phyloP scores from a whole-genome alignment of 352 stramenopile genomes.

The Globisporangium apiculatum region DNA sequence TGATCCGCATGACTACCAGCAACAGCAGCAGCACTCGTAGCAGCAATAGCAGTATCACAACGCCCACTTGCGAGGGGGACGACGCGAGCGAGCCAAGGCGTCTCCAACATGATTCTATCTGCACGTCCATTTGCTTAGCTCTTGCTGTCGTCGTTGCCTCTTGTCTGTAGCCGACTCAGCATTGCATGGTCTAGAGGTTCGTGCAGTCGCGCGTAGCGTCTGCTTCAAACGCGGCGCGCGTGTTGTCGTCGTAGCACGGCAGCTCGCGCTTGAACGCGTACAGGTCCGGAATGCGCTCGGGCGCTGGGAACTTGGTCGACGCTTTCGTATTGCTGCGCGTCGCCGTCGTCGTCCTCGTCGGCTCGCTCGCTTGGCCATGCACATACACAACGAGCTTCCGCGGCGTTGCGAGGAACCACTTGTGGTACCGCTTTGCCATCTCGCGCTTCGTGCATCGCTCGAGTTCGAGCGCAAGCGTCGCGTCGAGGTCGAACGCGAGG shows the following conservation, averaged over 20 bases:
- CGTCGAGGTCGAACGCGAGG: conserved; percentile 69
- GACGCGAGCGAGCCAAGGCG: background rate
- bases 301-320: conserved; percentile 7
- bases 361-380: conserved; percentile 37
- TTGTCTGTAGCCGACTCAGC: no score
- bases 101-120: background rate
- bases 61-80: background rate
- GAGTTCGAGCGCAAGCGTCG: conserved; percentile 60
- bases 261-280: conserved; percentile 61
- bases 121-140: background rate
- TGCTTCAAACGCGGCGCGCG: conserved; percentile 14
- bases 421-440: conserved; percentile 47
- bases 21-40: background rate
- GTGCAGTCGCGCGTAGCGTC: conserved; percentile 4
- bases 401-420: conserved; percentile 54
- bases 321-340: conserved; percentile 27
- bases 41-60: background rate
- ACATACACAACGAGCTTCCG: conserved; percentile 69
- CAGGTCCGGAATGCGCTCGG: conserved; percentile 42
- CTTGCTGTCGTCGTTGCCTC: background rate
- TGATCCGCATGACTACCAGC: no score
- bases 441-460: conserved; percentile 62
- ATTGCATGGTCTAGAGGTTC: conserved; percentile 7
- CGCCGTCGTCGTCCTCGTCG: conserved; percentile 17
- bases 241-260: conserved; percentile 41